Percentiles rank a stretch among this genome's conserved stretches.
Evolutionary conservation across 305 asterid genomes (phyloP).

Genomic region (Rubia peregrina): DNA sequence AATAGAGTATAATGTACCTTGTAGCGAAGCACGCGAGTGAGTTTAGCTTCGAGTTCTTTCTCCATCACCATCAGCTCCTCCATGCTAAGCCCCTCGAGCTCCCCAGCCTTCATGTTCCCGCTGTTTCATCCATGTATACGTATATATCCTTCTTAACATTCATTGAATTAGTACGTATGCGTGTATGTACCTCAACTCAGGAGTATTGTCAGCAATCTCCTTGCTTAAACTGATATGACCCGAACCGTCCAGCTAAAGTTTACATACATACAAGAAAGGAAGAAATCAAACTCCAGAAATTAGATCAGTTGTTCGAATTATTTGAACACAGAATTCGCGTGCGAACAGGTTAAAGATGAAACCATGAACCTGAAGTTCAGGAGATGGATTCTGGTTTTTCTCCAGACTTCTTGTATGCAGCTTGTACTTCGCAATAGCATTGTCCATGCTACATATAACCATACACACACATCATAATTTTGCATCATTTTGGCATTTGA

Average conservation of each 20-base stretch:
- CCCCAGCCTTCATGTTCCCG: conserved; percentile 36
- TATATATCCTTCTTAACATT: not conserved
- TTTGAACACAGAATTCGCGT: not conserved
- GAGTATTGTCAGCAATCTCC: conserved; percentile 27
- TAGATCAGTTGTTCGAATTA: not conserved
- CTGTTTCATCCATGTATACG: not conserved
- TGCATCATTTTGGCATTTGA: not conserved
- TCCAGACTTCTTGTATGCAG: conserved; percentile 21
- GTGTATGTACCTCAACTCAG: conserved; percentile 23
- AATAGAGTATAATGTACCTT: conserved; percentile 11
- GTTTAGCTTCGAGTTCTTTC: conserved; percentile 28
- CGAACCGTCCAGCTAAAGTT: conserved; percentile 26
- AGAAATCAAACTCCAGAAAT: not conserved
- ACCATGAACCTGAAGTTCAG: conserved; percentile 27
- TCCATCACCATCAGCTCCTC: conserved; percentile 34
- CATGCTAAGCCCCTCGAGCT: conserved; percentile 29
- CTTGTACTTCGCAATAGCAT: conserved; percentile 33
- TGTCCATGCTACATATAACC: conserved; percentile 30
- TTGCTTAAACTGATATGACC: conserved; percentile 21
- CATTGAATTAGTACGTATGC: not conserved
- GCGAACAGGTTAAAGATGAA: too few relatives aligned
- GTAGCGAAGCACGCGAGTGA: conserved; percentile 28
- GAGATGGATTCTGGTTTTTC: conserved; percentile 21
- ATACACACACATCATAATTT: not conserved
- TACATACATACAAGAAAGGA: not conserved